A percentile compares a stretch with the other conserved stretches of the same genome.
phyloP scores from a whole-genome alignment of 345 rosid genomes.

The Raphanus sativus region DNA sequence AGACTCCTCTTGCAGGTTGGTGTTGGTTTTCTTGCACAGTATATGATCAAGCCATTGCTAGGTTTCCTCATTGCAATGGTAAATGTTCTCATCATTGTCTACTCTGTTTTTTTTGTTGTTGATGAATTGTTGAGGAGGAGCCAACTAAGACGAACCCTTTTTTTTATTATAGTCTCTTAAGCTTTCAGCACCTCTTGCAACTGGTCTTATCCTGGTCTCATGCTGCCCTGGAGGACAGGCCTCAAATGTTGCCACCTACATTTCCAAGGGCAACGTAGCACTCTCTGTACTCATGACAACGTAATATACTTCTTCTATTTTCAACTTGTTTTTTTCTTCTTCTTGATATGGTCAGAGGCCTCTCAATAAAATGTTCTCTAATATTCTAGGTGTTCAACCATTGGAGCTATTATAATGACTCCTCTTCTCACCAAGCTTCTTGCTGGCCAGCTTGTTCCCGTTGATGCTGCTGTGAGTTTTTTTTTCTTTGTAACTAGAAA shows the following conservation, averaged over 20 bases:
- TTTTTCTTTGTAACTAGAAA: constrained; percentile 6
- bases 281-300: constrained; percentile 99
- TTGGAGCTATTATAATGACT: constrained; percentile 96
- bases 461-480: constrained; percentile 83
- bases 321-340: constrained; percentile 5
- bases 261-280: constrained; percentile 93
- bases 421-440: constrained; percentile 98
- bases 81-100: constrained; percentile 1
- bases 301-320: constrained; percentile 43
- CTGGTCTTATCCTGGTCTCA: constrained; percentile 92
- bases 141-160: not conserved
- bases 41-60: constrained; percentile 78
- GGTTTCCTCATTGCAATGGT: constrained; percentile 88
- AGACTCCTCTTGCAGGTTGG: constrained; percentile 70
- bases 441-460: constrained; percentile 99
- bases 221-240: constrained; percentile 99
- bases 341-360: not conserved
- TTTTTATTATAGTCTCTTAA: constrained; percentile 60
- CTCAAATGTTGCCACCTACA: constrained; percentile 92
- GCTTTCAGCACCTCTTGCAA: constrained; percentile 94
- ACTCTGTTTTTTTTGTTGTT: not conserved
- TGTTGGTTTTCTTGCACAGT: constrained; percentile 91
- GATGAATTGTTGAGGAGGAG: constrained; percentile 15
- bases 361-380: not conserved
- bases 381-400: constrained; percentile 78